Base-by-base conservation (phyloP, 495 filamentous ascomycete genomes). In the Penicillium diatomitis region DNA sequence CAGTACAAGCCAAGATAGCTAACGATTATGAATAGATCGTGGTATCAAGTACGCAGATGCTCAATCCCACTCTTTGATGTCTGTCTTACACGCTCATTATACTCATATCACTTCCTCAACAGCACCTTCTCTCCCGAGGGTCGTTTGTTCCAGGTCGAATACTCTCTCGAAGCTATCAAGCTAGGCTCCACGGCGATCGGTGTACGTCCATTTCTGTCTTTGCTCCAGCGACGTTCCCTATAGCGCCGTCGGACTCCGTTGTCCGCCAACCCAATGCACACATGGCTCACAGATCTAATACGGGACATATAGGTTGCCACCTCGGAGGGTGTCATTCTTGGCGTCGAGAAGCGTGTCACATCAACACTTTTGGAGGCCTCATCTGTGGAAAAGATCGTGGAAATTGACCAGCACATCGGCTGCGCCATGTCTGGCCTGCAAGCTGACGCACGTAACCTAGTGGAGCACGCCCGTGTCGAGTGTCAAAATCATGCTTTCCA, bases 111-210 rank as follows among this genome's bases (percentile, higher is more conserved):
- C 31, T 6, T 41, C n/a, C n/a, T 36, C 46, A 31, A 45, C 66
- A 97, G 90, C 80, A 98, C 92, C 80, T 98, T 98, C 85, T 98
- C 92, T 56, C 92, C 92, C 42, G 92, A 98, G 80, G 92, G 92
- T 60, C 92, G 92, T 74, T 86, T 98, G 69, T 98, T 98, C 82
- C 92, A 98, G 79, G 92, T 98, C 74, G 92, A 98, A 85, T 98
- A 98, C 81, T 97, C 94, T 49, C 86, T 98, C 54, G 92, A 98
- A 81, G 92, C 92, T 68, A 98, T 98, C 81, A 98, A 98, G 73
- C 88, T 97, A 59, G 92, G 92, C 61, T 92, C 87, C 48, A 98
- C 92, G 51, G 92, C 92, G 58, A 98, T 98, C 74, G 92, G 92
- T 62, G 89, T 87, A 83, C 48, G 73, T 70, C 39, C 52, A 49